These are phyloP conservation scores for Pythium rishiriense DNA, from an alignment of 352 stramenopile species.

Conservation along the genomic window DNA sequence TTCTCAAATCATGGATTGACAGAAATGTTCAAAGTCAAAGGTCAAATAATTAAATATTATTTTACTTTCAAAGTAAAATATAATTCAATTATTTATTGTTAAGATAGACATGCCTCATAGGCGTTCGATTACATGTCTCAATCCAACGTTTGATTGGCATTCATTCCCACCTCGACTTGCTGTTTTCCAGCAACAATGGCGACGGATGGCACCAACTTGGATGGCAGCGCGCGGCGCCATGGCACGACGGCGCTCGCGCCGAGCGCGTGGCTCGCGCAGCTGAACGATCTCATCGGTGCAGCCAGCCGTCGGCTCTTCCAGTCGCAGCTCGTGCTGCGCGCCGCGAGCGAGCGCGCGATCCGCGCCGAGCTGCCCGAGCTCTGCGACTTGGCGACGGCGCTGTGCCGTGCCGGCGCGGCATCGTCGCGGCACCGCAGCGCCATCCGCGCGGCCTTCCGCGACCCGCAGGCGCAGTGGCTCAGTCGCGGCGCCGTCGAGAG, in stretches of 20 bases:
- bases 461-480: constrained; percentile 55
- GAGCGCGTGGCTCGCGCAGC: constrained; percentile 17
- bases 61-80: no score
- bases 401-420: constrained; percentile 19
- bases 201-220: constrained; percentile 10
- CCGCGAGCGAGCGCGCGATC: constrained; percentile 31
- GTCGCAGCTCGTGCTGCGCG: constrained; percentile 34
- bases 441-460: constrained; percentile 37
- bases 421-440: neutral
- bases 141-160: constrained; percentile 15
- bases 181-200: neutral
- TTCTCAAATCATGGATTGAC: no score
- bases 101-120: neutral
- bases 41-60: no score
- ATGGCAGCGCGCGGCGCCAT: neutral
- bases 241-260: neutral
- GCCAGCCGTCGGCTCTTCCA: constrained; percentile 53
- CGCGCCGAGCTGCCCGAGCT: constrained; percentile 45
- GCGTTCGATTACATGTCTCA: constrained; percentile 1
- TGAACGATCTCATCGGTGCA: constrained; percentile 50
- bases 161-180: neutral
- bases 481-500: constrained; percentile 57
- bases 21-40: no score
- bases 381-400: constrained; percentile 36
- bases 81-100: no score